Percentiles rank a stretch among this genome's conserved stretches.
phyloP scores from a whole-genome alignment of 1,139 yeast genomes.

The Kurtzmaniella quercitrusa region DNA sequence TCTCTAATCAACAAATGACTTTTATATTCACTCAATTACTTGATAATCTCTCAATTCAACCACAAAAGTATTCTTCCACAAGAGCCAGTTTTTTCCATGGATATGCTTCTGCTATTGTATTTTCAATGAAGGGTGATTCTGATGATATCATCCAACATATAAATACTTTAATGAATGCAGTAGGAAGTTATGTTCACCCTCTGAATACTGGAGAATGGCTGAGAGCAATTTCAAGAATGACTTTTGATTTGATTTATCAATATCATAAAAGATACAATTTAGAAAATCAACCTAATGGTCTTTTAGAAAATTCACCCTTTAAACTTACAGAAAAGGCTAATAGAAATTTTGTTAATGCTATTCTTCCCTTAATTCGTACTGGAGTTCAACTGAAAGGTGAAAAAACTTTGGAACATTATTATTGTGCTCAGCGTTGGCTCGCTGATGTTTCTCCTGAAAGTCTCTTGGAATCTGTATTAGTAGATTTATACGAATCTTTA shows the following conservation, averaged over 20 bases:
- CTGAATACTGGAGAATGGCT: constrained; percentile 90
- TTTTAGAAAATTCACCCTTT: constrained; percentile 43
- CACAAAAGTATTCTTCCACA: constrained; percentile 34
- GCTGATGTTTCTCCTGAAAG: constrained; percentile 59
- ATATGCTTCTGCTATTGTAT: constrained; percentile 59
- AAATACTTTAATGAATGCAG: constrained; percentile 55
- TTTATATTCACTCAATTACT: constrained; percentile 54
- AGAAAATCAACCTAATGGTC: constrained; percentile 42
- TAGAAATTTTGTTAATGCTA: constrained; percentile 47
- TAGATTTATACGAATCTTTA: constrained; percentile 81
- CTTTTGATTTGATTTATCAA: constrained; percentile 51
- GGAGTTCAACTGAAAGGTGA: constrained; percentile 79
- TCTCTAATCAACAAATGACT: constrained; percentile 56
- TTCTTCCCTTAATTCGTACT: constrained; percentile 55
- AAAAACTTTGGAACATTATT: constrained; percentile 54
- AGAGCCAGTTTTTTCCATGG: constrained; percentile 50
- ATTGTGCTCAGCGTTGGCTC: constrained; percentile 57
- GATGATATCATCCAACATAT: constrained; percentile 54
- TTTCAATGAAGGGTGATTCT: constrained; percentile 55
- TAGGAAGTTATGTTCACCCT: constrained; percentile 88
- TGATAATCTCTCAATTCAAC: constrained; percentile 47
- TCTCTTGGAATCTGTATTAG: constrained; percentile 60
- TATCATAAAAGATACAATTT: constrained; percentile 54
- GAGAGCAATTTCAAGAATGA: constrained; percentile 58
- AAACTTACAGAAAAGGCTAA: constrained; percentile 44